Evolutionary conservation across 768 basidiomycete genomes (phyloP).

Genomic region (Termitomyces sp.): DNA sequence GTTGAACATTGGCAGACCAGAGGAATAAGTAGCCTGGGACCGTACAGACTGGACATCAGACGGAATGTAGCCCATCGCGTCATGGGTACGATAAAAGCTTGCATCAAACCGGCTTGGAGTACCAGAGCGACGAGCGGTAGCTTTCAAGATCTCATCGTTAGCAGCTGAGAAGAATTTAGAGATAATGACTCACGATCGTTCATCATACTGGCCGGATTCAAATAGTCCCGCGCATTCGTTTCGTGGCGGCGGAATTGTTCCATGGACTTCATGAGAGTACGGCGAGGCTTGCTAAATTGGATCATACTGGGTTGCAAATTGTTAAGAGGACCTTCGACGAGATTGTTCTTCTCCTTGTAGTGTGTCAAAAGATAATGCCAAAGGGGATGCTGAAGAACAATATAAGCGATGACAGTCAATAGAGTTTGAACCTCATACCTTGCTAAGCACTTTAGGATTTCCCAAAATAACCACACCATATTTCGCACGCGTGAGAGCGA

Average conservation of each 20-base stretch:
- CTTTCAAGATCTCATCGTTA: conserved; percentile 15
- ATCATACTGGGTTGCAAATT: conserved; percentile 99
- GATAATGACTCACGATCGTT: conserved; percentile 44
- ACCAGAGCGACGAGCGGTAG: conserved; percentile 66
- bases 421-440: conserved; percentile 51
- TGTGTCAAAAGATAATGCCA: conserved; percentile 99
- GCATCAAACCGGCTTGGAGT: conserved; percentile 95
- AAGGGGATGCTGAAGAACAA: conserved; percentile 74
- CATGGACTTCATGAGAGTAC: conserved; percentile 84
- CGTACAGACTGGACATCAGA: conserved; percentile 94
- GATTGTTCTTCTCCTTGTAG: conserved; percentile 92
- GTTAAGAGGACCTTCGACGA: conserved; percentile 95
- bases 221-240: conserved; percentile 81
- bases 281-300: conserved; percentile 96
- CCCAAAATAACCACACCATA: conserved; percentile 99
- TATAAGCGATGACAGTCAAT: conserved; percentile 9
- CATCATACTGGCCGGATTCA: conserved; percentile 34
- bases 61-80: conserved; percentile 90
- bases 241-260: conserved; percentile 94
- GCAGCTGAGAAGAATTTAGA: conserved; percentile 1
- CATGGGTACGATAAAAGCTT: conserved; percentile 93
- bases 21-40: conserved; percentile 95
- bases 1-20: conserved; percentile 84
- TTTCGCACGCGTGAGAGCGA: conserved; percentile 95
- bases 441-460: conserved; percentile 99